Percentiles rank a stretch among this genome's conserved stretches.
Evolutionary conservation across 2,329 filamentous ascomycete species (phyloP).

Genomic region (Curvularia eragrostidis): DNA sequence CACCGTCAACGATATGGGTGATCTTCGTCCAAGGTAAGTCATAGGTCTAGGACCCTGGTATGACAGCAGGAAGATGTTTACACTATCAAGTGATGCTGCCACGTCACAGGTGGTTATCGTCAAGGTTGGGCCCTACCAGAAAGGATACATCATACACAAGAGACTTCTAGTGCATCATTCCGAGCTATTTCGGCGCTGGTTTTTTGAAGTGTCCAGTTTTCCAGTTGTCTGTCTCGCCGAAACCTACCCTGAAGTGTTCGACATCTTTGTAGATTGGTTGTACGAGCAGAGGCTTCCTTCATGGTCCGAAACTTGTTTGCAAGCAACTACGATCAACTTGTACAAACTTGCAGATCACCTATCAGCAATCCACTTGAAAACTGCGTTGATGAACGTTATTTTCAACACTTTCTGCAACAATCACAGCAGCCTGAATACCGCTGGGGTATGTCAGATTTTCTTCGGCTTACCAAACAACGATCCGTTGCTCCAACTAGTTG

Average conservation of each 20-base stretch:
- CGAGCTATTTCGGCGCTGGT: not conserved
- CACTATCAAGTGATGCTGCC: not conserved
- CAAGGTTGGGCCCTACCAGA: not conserved
- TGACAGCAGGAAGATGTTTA: not conserved
- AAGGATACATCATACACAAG: not conserved
- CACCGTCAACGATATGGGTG: not conserved
- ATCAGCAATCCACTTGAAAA: not conserved
- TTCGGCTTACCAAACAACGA: not conserved
- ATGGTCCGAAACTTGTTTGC: not conserved
- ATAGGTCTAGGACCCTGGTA: not conserved
- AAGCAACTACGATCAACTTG: not conserved
- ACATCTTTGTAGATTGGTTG: constrained; percentile 16
- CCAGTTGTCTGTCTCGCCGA: not conserved
- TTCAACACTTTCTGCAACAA: not conserved
- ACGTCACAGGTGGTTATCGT: not conserved
- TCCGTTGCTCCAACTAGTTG: not conserved
- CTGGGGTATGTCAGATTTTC: not conserved
- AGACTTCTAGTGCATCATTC: not conserved
- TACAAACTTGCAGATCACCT: not conserved
- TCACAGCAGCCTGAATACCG: not conserved
- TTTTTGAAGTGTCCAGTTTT: not conserved
- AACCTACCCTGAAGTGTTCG: not conserved
- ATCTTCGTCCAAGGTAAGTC: not conserved
- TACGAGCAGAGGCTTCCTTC: constrained; percentile 7
- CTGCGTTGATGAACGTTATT: not conserved